Evolutionary conservation across 164 flowering plant genomes (phyloP), one percentile per base, ranked within the genome.

Genomic region (Amborella trichopoda): DNA sequence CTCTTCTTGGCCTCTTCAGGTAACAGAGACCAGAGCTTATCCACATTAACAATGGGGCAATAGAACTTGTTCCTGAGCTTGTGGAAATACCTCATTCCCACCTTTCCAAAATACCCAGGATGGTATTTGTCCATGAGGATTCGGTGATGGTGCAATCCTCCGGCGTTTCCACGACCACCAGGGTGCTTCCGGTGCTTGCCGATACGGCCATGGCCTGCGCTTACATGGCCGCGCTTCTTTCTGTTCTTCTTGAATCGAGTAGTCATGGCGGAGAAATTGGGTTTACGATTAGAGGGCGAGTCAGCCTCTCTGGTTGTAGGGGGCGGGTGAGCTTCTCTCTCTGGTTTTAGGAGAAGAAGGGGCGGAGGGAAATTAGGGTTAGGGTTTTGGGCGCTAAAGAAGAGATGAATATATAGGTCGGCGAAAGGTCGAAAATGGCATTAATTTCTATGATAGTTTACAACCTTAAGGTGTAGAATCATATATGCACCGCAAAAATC

Each of bases 121-220:
- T 55, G 59, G 59, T 55, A 55, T 20, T 55, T 55, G 59, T 55
- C 59, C 52, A 55, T 46, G 38, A 55, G 59, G 46, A 55, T 55
- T 20, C 59, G 52, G 28, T 55, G 59, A 46, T 55, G 59, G 52
- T 55, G 59, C 52, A 55, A 0, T 9, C 59, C 52, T 18, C 59
- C 59, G 10, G 59, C 59, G 28, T 55, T 55, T 21, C 59, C 59
- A 3, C 59, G 59, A 5, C 59, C 59, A 0, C 59, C 52, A 11
- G 59, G 59, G 26, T 55, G 59, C 59, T 55, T 55, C 1, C 59
- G 45, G 46, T 55, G 59, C 59, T 55, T 55, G 3, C 59, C 59
- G 23, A 55, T 39, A 17, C 59, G 59, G 6, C 59, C 59, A 14
- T 55, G 59, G 12, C 59, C 59, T 45, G 59, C 59, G 28, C 59